Conservation (phyloP, 139 green algal species). For the Bryopsis sp. region DNA sequence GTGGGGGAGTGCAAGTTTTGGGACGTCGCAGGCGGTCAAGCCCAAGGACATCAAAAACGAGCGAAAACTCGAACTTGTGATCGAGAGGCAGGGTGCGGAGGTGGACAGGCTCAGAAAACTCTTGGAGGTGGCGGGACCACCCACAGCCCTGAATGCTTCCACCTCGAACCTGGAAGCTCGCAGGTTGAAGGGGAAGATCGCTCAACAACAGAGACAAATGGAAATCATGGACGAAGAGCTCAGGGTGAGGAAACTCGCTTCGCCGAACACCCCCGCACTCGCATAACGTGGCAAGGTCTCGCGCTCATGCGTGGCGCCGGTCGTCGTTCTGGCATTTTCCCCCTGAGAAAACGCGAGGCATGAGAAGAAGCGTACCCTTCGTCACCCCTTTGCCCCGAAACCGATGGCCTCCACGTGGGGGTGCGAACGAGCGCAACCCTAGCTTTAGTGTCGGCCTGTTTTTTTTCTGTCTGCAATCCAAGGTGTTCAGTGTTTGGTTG, state of each 20-base stretch:
- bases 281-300: neutral
- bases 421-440: neutral
- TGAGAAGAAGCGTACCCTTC: neutral
- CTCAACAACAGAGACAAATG: neutral
- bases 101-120: neutral
- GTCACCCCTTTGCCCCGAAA: no score
- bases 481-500: neutral
- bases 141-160: neutral
- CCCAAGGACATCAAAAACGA: neutral
- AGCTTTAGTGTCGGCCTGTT: neutral
- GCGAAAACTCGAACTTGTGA: neutral
- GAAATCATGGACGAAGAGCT: neutral
- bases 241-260: neutral
- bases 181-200: neutral
- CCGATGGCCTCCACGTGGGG: neutral
- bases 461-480: no score
- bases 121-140: neutral
- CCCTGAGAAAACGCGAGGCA: neutral
- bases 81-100: neutral
- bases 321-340: neutral
- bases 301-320: neutral
- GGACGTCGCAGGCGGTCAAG: no score
- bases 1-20: no score
- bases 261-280: neutral
- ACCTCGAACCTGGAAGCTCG: neutral